phyloP scores from a whole-genome alignment of 2,329 filamentous ascomycete species.

The Stylonectria norvegica region DNA sequence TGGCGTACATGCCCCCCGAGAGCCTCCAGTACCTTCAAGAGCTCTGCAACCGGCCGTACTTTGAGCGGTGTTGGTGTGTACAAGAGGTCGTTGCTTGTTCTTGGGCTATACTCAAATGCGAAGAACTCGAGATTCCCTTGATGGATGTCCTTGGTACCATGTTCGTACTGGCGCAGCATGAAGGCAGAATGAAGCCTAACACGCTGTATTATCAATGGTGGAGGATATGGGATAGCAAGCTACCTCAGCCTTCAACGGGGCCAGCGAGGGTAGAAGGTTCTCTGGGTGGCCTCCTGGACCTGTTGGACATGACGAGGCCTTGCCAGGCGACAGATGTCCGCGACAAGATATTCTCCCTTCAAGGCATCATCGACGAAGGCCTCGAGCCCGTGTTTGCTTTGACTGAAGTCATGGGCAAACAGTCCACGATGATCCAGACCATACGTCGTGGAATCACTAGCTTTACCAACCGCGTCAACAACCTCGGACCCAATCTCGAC shows the following conservation, averaged over 20 bases:
- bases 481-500: slow-evolving; percentile 2
- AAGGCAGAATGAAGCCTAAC: background rate
- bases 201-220: background rate
- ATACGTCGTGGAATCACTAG: slow-evolving; percentile 9
- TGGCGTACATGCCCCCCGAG: background rate
- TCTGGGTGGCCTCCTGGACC: background rate
- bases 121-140: slow-evolving; percentile 1
- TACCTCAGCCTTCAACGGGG: background rate
- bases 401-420: background rate
- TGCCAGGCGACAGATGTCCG: slow-evolving; percentile 1
- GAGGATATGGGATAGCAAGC: background rate
- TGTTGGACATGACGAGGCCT: background rate
- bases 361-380: slow-evolving; percentile 2
- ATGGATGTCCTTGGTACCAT: background rate
- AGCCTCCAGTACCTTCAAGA: background rate
- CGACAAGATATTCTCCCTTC: slow-evolving; percentile 1
- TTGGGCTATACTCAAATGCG: background rate
- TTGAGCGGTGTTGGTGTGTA: background rate
- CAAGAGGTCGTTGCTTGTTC: slow-evolving; percentile 1
- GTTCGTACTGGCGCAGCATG: background rate
- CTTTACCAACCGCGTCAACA: slow-evolving; percentile 7
- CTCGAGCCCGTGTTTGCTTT: background rate
- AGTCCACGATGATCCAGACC: background rate
- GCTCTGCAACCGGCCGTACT: slow-evolving; percentile 1
- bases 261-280: background rate